phyloP scores from a whole-genome alignment of 2,329 filamentous ascomycete genomes.

The Ceratocystiopsis brevicomis region DNA sequence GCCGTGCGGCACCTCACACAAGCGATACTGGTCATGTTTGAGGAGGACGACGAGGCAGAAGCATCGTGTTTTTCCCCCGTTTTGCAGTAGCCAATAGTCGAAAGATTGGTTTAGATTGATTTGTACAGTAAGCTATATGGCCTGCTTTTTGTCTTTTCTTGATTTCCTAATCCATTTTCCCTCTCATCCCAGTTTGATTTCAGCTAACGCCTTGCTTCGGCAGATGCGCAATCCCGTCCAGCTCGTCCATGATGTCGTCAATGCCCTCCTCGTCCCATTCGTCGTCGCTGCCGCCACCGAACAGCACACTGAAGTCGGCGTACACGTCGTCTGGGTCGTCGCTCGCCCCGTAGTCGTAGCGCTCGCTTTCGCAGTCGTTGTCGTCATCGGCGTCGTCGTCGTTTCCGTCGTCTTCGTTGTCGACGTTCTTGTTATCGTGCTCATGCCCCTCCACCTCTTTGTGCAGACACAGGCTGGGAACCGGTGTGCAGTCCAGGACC shows the following conservation, averaged over 20 bases:
- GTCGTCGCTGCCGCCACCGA: constrained; percentile 14
- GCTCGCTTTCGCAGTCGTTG: constrained; percentile 12
- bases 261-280: constrained; percentile 20
- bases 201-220: constrained; percentile 5
- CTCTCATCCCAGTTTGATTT: too few relatives aligned
- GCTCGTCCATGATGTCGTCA: constrained; percentile 36
- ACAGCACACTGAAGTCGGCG: constrained; percentile 34
- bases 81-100: too few relatives aligned
- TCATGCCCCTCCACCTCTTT: constrained; percentile 10
- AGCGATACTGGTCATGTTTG: too few relatives aligned
- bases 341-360: constrained; percentile 16
- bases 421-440: constrained; percentile 23
- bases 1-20: too few relatives aligned
- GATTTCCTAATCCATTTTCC: too few relatives aligned
- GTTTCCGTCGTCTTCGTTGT: constrained; percentile 16
- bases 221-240: constrained; percentile 34
- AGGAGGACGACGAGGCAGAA: neutral
- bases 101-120: too few relatives aligned
- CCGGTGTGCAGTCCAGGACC: constrained; percentile 9
- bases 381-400: constrained; percentile 21
- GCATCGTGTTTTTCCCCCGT: too few relatives aligned
- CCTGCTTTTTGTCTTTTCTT: too few relatives aligned
- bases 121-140: too few relatives aligned
- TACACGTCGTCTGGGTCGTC: constrained; percentile 32
- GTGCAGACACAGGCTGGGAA: constrained; percentile 4